These are phyloP conservation scores for Kwoniella dendrophila DNA, from an alignment of 768 basidiomycete genomes.

Conservation along the genomic window DNA sequence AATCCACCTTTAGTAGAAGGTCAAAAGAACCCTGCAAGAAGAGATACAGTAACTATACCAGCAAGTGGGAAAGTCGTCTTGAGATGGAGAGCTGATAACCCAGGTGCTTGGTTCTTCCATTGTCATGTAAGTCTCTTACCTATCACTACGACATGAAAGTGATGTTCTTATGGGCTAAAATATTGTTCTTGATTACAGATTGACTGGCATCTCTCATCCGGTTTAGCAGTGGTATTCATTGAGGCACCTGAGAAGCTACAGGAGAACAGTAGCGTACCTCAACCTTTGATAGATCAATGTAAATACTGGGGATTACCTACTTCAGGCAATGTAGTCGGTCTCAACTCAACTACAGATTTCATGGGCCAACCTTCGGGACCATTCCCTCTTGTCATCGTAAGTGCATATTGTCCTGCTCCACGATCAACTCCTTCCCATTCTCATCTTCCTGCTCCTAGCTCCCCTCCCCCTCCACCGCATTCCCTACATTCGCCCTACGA, in stretches of 20 bases:
- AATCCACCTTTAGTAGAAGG: slow-evolving; percentile 80
- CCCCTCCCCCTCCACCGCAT: not conserved
- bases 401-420: slow-evolving; percentile 44
- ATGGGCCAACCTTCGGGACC: slow-evolving; percentile 65
- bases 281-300: slow-evolving; percentile 73
- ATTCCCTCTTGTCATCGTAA: slow-evolving; percentile 68
- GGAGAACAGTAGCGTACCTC: slow-evolving; percentile 60
- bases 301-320: slow-evolving; percentile 63
- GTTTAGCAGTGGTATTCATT: slow-evolving; percentile 81
- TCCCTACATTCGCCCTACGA: not conserved
- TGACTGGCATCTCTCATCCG: slow-evolving; percentile 58
- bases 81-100: slow-evolving; percentile 84
- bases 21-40: slow-evolving; percentile 81
- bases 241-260: slow-evolving; percentile 77
- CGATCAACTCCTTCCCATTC: too few relatives aligned
- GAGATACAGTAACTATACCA: slow-evolving; percentile 83
- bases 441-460: not conserved
- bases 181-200: slow-evolving; percentile 27
- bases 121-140: slow-evolving; percentile 61
- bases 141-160: not conserved
- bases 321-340: slow-evolving; percentile 87
- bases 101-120: slow-evolving; percentile 69
- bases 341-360: slow-evolving; percentile 69
- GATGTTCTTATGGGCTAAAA: not conserved
- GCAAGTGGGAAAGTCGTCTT: slow-evolving; percentile 70